phyloP scores from a whole-genome alignment of 1,284 basidiomycete genomes.

The Ustilago cynodontis region DNA sequence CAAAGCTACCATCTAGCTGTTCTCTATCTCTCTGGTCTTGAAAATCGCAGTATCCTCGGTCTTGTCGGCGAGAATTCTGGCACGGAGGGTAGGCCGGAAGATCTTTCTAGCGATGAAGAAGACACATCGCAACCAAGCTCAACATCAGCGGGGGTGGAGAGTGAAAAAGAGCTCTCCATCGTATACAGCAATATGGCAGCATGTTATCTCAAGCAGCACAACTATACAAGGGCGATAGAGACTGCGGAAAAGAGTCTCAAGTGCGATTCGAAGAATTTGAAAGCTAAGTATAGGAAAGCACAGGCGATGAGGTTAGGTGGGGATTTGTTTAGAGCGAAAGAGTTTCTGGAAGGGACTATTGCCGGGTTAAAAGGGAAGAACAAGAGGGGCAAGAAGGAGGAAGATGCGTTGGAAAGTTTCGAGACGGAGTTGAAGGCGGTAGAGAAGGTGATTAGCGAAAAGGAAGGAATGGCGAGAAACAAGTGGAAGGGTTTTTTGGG shows the following conservation, averaged over 20 bases:
- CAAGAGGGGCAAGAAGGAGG: neutral
- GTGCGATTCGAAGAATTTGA: constrained; percentile 24
- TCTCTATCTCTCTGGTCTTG: constrained; percentile 23
- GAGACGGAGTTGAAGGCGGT: constrained; percentile 18
- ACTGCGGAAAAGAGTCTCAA: constrained; percentile 29
- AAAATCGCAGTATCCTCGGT: constrained; percentile 21
- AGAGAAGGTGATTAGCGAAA: constrained; percentile 19
- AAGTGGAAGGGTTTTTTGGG: constrained; percentile 42
- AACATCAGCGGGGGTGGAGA: neutral
- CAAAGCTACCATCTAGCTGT: constrained; percentile 30
- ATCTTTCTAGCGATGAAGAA: constrained; percentile 19
- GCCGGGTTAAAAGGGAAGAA: neutral
- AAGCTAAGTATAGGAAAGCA: constrained; percentile 32
- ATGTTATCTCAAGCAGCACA: constrained; percentile 33
- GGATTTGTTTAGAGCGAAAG: constrained; percentile 21
- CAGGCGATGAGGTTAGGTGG: constrained; percentile 20
- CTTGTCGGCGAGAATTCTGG: constrained; percentile 28
- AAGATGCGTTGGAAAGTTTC: constrained; percentile 9
- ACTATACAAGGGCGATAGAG: constrained; percentile 16
- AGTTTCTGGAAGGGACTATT: neutral
- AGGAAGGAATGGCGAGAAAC: constrained; percentile 17
- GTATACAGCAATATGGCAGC: constrained; percentile 42
- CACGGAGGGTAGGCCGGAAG: constrained; percentile 18
- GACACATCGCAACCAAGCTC: neutral
- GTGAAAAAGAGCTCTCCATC: constrained; percentile 20